Percentiles rank a stretch among this genome's conserved stretches.
phyloP scores from a whole-genome alignment of 2,329 filamentous ascomycete species.

The Lomentospora prolificans region DNA sequence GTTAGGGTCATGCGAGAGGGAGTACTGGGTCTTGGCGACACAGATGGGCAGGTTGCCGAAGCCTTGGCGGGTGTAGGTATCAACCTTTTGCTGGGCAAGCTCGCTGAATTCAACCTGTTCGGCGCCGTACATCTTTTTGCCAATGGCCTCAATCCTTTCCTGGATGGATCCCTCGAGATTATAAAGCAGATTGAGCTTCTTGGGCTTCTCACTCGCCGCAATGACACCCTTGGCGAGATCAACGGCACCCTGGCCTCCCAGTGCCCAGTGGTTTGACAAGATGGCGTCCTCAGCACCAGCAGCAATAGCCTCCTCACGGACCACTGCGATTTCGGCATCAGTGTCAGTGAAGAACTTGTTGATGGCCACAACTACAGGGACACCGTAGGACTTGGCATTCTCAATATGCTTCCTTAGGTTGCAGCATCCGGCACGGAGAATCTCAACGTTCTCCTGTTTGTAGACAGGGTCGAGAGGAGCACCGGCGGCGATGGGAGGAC shows the following conservation, averaged over 20 bases:
- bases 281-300: slow-evolving; percentile 93
- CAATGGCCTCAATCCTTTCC: slow-evolving; percentile 84
- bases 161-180: slow-evolving; percentile 68
- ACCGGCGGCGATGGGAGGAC: slow-evolving; percentile 84
- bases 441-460: slow-evolving; percentile 84
- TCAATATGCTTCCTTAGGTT: slow-evolving; percentile 93
- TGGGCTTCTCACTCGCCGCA: slow-evolving; percentile 70
- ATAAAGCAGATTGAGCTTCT: slow-evolving; percentile 84
- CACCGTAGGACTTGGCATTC: slow-evolving; percentile 80
- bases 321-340: slow-evolving; percentile 77
- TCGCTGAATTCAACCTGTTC: slow-evolving; percentile 85
- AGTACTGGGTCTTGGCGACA: slow-evolving; percentile 97
- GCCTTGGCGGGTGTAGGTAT: slow-evolving; percentile 86
- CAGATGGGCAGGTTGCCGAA: slow-evolving; percentile 92
- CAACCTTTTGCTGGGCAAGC: slow-evolving; percentile 89
- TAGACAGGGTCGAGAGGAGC: slow-evolving; percentile 80
- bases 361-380: slow-evolving; percentile 93
- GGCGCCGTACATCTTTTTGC: slow-evolving; percentile 89
- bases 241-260: slow-evolving; percentile 82
- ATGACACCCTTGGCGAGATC: slow-evolving; percentile 84
- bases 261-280: slow-evolving; percentile 91
- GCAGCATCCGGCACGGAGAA: slow-evolving; percentile 80
- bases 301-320: slow-evolving; percentile 82
- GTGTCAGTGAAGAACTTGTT: slow-evolving; percentile 95
- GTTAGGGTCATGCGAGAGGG: slow-evolving; percentile 81